Evolutionary conservation across 768 basidiomycete genomes (phyloP).

Genomic region (Leccinum broughii): DNA sequence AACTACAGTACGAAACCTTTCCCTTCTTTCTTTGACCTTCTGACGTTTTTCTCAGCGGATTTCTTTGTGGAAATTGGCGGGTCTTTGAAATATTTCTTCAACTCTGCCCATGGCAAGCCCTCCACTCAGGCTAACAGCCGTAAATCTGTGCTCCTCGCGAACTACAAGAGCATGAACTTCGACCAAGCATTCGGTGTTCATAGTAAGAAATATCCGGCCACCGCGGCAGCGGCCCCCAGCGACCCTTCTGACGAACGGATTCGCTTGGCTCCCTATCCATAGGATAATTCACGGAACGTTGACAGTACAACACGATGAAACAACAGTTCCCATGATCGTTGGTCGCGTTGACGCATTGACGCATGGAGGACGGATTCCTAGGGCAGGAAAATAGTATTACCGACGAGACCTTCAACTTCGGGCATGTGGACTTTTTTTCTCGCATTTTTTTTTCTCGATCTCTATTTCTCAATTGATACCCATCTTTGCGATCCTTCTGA

Average conservation of each 20-base stretch:
- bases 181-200: constrained; percentile 42
- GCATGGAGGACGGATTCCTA: constrained; percentile 1
- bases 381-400: not conserved
- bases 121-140: constrained; percentile 19
- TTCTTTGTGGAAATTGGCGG: constrained; percentile 63
- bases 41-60: constrained; percentile 47
- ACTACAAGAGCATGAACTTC: constrained; percentile 35
- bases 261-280: constrained; percentile 40
- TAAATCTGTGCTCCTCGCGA: constrained; percentile 21
- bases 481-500: not conserved
- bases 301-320: constrained; percentile 6
- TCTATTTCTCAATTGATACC: not conserved
- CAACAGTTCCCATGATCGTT: constrained; percentile 1
- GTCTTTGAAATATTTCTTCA: constrained; percentile 63
- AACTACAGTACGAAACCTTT: constrained; percentile 42
- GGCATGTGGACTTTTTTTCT: not conserved
- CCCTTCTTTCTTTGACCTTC: not conserved
- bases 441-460: not conserved
- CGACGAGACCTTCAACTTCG: not conserved
- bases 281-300: constrained; percentile 8
- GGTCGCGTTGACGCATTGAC: not conserved
- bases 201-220: constrained; percentile 18
- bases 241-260: constrained; percentile 38
- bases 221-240: constrained; percentile 4
- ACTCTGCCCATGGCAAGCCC: constrained; percentile 37